Conservation (phyloP, 148 eudicot genomes). For the Bassia scoparia region DNA sequence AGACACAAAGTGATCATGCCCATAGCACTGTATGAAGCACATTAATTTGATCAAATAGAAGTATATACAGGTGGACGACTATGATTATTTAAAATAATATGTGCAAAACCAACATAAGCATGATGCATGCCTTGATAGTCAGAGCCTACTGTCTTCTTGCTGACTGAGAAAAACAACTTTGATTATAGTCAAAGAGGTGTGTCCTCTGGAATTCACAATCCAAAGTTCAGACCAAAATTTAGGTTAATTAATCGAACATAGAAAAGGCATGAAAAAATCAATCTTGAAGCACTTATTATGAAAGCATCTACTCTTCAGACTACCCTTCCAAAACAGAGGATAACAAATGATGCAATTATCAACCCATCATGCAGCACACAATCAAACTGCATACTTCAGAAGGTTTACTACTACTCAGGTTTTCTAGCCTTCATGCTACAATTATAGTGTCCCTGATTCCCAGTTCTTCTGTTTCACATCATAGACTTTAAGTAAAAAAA, state of each 20-base stretch:
- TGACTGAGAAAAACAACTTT: not conserved
- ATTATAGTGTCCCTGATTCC: not conserved
- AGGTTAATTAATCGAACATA: not conserved
- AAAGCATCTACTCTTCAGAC: not conserved
- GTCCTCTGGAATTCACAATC: not conserved
- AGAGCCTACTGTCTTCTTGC: not conserved
- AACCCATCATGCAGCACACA: not conserved
- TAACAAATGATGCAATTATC: not conserved
- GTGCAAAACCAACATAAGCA: not conserved
- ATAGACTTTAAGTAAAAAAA: too few species aligned
- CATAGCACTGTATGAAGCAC: slow-evolving; percentile 60
- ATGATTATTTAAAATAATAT: not conserved
- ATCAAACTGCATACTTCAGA: not conserved
- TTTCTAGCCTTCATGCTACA: not conserved
- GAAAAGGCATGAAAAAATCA: not conserved
- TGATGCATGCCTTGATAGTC: not conserved
- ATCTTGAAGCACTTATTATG: not conserved
- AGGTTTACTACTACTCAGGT: not conserved
- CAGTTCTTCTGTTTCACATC: too few species aligned
- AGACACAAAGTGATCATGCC: slow-evolving; percentile 78
- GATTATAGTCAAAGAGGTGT: not conserved
- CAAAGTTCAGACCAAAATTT: not conserved
- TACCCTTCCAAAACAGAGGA: slow-evolving; percentile 3
- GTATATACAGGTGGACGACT: not conserved
- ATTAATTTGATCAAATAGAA: slow-evolving; percentile 10